Conservation (phyloP, 352 stramenopile species). For the Pythium vanterpoolii region DNA sequence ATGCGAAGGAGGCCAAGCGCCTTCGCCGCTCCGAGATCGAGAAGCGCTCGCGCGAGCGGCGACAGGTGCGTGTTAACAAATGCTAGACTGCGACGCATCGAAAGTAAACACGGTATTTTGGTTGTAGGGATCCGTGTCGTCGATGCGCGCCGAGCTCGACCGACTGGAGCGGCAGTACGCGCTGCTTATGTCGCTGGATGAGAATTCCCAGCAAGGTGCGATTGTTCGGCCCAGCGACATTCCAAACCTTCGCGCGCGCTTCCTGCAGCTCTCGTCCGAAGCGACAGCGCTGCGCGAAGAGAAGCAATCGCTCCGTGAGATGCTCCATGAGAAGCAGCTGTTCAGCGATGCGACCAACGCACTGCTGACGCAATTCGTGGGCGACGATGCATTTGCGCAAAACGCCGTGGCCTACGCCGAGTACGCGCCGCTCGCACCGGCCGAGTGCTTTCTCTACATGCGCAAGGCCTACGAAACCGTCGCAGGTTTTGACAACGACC, state of each 20-base stretch:
- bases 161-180: slow-evolving; percentile 45
- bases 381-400: slow-evolving; percentile 21
- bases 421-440: slow-evolving; percentile 28
- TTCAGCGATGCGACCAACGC: slow-evolving; percentile 41
- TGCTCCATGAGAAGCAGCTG: slow-evolving; percentile 56
- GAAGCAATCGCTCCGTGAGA: slow-evolving; percentile 40
- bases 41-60: slow-evolving; percentile 50
- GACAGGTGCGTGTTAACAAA: slow-evolving; percentile 30
- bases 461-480: slow-evolving; percentile 56
- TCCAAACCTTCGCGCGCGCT: slow-evolving; percentile 27
- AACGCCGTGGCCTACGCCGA: slow-evolving; percentile 30
- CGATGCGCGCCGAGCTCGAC: slow-evolving; percentile 54
- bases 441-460: slow-evolving; percentile 46
- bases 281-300: slow-evolving; percentile 43
- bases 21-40: slow-evolving; percentile 59
- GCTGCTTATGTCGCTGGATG: slow-evolving; percentile 25
- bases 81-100: too few species aligned
- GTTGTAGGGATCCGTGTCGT: slow-evolving; percentile 35
- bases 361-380: slow-evolving; percentile 30
- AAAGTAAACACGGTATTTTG: background rate
- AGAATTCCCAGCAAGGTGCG: slow-evolving; percentile 22
- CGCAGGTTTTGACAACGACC: slow-evolving; percentile 37
- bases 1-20: slow-evolving; percentile 27
- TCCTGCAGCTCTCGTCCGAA: slow-evolving; percentile 38
- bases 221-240: slow-evolving; percentile 31